Percentiles rank a stretch among this genome's conserved stretches.
phyloP scores from a whole-genome alignment of 352 stramenopile genomes.

The Phytophthora podocarpi region DNA sequence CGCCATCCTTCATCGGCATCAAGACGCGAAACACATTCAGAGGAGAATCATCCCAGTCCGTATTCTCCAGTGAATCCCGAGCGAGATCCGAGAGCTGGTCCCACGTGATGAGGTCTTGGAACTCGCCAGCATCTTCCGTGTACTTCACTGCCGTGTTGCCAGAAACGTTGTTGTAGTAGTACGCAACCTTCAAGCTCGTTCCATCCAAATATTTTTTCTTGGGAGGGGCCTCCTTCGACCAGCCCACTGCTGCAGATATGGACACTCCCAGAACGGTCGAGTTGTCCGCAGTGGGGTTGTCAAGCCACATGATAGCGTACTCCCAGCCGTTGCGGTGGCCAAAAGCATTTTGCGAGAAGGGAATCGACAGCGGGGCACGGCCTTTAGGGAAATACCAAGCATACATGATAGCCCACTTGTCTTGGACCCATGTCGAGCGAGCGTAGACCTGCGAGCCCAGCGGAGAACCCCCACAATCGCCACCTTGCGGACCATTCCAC shows the following conservation, averaged over 20 bases:
- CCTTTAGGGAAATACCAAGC: too few species aligned
- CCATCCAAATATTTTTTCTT: conserved; percentile 20
- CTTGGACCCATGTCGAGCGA: conserved; percentile 13
- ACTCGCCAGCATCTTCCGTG: conserved; percentile 21
- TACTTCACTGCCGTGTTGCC: conserved; percentile 23
- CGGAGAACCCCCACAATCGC: conserved; percentile 12
- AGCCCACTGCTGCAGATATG: conserved; percentile 27
- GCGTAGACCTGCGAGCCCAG: conserved; percentile 30
- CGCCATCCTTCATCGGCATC: conserved; percentile 39
- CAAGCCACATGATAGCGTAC: conserved; percentile 47
- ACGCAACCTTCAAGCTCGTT: conserved; percentile 31
- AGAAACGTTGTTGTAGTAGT: conserved; percentile 31
- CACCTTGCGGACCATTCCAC: conserved; percentile 26
- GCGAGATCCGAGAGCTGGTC: conserved; percentile 27
- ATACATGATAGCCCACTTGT: conserved; percentile 27
- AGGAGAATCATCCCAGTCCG: conserved; percentile 23
- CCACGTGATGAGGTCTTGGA: conserved; percentile 24
- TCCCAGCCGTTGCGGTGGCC: conserved; percentile 50
- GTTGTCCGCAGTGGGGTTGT: conserved; percentile 15
- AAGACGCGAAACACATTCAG: conserved; percentile 25
- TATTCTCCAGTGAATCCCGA: conserved; percentile 26
- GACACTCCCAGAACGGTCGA: conserved; percentile 23
- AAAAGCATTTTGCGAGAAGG: conserved; percentile 3
- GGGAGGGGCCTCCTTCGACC: conserved; percentile 23
- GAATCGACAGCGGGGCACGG: conserved; percentile 9